Base-by-base conservation (phyloP, 495 filamentous ascomycete genomes). In the Physcia stellaris region DNA sequence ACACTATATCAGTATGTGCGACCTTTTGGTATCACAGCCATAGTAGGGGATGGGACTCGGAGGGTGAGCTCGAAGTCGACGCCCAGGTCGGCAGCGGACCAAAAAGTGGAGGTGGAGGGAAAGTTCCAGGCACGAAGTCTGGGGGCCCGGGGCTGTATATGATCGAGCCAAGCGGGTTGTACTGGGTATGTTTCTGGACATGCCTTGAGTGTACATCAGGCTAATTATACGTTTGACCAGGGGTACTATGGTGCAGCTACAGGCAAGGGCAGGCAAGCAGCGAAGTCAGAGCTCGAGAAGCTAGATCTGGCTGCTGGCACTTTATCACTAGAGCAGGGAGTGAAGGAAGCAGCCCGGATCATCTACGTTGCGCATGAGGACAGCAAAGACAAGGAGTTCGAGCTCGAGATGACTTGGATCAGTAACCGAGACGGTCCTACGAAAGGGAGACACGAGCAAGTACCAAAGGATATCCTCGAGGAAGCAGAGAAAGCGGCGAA, bases 341-440 rank as follows among this genome's bases (percentile, higher is more conserved):
- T 96, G 47, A 95, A 93, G 67, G 86, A 96, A 65, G 90, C 90
- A 15, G 90, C 90, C 39, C 67, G 85, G 30, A 96, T 98, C 50
- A 94, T 98, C 59, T 87, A 94, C 58, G 74, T 93, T 35, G 86
- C 90, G 34, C 90, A 98, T 57, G 86, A 94, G 55, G 90, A 98
- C 54, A 94, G 83, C 70, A 82, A 83, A 57, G 90, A 98, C 61
- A 98, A 96, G 67, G 92, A 98, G 23, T 96, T 96, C 49, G 92
- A 98, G 70, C 66, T 98, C 24, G 90, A 98, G 68, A 94, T 98
- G 90, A 86, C 82, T 45, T 98, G 90, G 90, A 79, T 96, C 48
- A 92, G 83, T 59, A 73, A 70, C 16, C 50, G 73, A 30, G 73
- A 80, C 31, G 85, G 84, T 11, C 82, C 84, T n/a, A 92, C 86